A percentile compares a stretch with the other conserved stretches of the same genome.
phyloP scores from a whole-genome alignment of 2,329 filamentous ascomycete genomes.

The Neopestalotiopsis sp. region DNA sequence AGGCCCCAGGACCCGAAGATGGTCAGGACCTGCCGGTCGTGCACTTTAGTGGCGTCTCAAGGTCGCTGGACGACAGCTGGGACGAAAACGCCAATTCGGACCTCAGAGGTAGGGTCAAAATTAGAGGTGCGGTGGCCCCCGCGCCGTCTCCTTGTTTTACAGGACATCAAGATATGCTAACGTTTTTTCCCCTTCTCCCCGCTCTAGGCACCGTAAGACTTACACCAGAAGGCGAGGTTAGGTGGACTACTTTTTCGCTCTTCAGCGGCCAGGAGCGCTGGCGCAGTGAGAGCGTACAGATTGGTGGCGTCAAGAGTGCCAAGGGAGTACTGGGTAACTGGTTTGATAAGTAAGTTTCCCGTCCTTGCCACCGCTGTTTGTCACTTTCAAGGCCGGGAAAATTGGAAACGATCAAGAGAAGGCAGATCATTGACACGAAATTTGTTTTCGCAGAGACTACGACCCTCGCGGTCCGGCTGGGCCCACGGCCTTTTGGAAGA shows the following conservation, averaged over 20 bases:
- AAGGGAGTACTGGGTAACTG: slow-evolving; percentile 76
- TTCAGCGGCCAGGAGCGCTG: slow-evolving; percentile 71
- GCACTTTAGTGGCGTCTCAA: slow-evolving; percentile 68
- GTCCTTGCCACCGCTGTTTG: no score
- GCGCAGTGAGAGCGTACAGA: slow-evolving; percentile 78
- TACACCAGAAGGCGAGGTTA: slow-evolving; percentile 73
- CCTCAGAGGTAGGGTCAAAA: slow-evolving; percentile 59
- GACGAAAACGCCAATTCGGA: slow-evolving; percentile 73
- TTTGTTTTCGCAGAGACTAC: slow-evolving; percentile 56
- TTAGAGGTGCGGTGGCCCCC: slow-evolving; percentile 32
- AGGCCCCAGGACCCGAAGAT: slow-evolving; percentile 63
- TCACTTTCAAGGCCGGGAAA: neutral
- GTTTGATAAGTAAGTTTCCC: slow-evolving; percentile 72
- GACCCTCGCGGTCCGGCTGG: slow-evolving; percentile 73
- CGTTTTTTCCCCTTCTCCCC: neutral
- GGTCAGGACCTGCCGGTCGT: slow-evolving; percentile 67
- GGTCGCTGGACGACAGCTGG: slow-evolving; percentile 67
- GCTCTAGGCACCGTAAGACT: slow-evolving; percentile 63
- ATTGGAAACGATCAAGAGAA: neutral
- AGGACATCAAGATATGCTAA: slow-evolving; percentile 1
- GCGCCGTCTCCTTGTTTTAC: slow-evolving; percentile 5
- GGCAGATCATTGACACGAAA: neutral
- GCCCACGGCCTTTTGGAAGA: slow-evolving; percentile 81
- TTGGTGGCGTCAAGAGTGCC: slow-evolving; percentile 69
- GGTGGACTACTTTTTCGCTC: slow-evolving; percentile 75